These are phyloP conservation scores for Linnemannia elongata DNA, from an alignment of 192 early-diverging fungal genomes.

Conservation along the genomic window DNA sequence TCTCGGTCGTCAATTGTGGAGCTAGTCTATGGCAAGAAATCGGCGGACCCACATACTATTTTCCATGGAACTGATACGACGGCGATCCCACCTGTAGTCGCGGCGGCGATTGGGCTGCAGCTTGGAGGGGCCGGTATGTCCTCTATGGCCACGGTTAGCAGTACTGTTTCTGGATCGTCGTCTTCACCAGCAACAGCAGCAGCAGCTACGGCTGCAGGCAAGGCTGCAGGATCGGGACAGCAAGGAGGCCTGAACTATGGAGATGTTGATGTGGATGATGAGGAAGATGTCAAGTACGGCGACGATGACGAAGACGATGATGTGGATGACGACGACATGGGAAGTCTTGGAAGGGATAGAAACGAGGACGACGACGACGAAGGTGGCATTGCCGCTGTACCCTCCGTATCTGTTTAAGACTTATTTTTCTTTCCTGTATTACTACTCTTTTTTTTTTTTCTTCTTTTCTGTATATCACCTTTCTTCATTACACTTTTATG, in stretches of 20 bases:
- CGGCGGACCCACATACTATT: neutral
- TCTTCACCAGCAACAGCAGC: constrained; percentile 18
- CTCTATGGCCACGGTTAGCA: neutral
- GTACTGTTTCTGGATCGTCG: neutral
- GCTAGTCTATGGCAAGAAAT: neutral
- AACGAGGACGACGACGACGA: constrained; percentile 34
- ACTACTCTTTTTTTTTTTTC: constrained; percentile 16
- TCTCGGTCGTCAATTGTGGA: neutral
- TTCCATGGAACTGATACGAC: neutral
- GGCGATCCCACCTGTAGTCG: neutral
- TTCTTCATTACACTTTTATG: neutral
- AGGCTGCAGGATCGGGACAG: too few relatives aligned
- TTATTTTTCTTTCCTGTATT: constrained; percentile 10
- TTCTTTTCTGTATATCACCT: constrained; percentile 18
- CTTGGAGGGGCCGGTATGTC: neutral
- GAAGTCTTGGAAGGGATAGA: neutral
- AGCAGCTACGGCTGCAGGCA: neutral
- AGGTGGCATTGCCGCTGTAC: constrained; percentile 41
- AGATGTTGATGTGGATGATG: constrained; percentile 48
- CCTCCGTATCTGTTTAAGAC: constrained; percentile 19
- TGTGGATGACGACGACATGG: constrained; percentile 18
- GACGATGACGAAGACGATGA: constrained; percentile 42
- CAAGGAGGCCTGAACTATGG: constrained; percentile 23
- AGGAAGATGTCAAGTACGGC: constrained; percentile 54
- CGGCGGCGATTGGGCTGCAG: neutral